Evolutionary conservation across 1,284 basidiomycete genomes (phyloP), one percentile per base, ranked within the genome.

Genomic region (Heterobasidion occidentale): DNA sequence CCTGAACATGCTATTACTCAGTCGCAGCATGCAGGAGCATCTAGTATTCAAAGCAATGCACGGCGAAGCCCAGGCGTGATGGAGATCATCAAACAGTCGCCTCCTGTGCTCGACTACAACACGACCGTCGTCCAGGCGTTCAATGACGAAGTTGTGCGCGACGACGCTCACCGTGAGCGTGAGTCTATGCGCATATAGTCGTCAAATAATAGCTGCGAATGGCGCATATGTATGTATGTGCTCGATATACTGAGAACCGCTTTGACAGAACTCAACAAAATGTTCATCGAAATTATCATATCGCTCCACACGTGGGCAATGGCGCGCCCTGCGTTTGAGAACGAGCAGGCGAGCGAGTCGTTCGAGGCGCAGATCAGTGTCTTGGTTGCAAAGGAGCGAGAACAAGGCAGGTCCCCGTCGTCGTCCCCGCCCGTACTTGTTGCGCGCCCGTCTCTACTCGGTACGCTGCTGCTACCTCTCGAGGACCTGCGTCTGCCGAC

Each of bases 341-440:
- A 61, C 51, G 57, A 58, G 46, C 42, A 35, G n/a, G 58, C 62
- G 45, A 59, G 59, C 14, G 54, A 57, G 19, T 45, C 42, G 27
- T 61, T 73, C 4, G 55, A 56, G 14, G 53, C 55, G 7, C 64
- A 60, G 7, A 62, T 73, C 49, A 61, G 63, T 27, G 60, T 15
- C 0, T 38, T 74, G 54, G 27, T 64, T 36, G 53, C 59, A 47
- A 58, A 59, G 7, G 67, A 70, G 55, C 57, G 62, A 54, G 72
- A 75, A 59, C 72, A 75, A 75, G 71, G 71, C 72, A 74, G 65
- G 74, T 75, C 61, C 48, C 64, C 64, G 36, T 56, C 46, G n/a
- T 47, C 52, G 4, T 44, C 45, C 42, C 35, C 17, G 46, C 38
- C 20, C 46, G 17, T 27, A 5, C 27, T 5, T 5, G 4, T 27